phyloP scores from a whole-genome alignment of 768 basidiomycete genomes.

The Mycena crocata region DNA sequence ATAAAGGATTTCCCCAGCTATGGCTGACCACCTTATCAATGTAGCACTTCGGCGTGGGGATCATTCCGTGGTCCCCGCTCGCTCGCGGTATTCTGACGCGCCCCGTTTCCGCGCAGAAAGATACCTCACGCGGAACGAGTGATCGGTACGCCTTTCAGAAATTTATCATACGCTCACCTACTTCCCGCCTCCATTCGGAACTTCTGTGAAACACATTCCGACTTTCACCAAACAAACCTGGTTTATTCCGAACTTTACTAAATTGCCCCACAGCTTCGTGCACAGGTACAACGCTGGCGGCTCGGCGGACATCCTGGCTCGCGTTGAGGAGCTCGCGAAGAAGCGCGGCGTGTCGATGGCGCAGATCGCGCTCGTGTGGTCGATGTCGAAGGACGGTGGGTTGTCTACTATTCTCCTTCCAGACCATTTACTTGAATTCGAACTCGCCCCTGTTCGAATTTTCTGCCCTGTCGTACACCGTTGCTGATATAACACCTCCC shows the following conservation, averaged over 20 bases:
- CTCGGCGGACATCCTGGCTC: background rate
- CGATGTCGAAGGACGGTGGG: slow-evolving; percentile 53
- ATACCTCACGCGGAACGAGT: slow-evolving; percentile 50
- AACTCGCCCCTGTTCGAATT: too few species aligned
- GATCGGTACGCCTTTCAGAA: slow-evolving; percentile 44
- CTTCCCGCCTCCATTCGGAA: too few species aligned
- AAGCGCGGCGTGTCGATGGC: slow-evolving; percentile 65
- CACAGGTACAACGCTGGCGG: slow-evolving; percentile 18
- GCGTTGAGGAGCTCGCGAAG: slow-evolving; percentile 65
- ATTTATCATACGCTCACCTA: background rate
- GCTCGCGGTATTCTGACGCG: slow-evolving; percentile 64
- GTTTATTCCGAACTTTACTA: background rate
- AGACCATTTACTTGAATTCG: too few species aligned
- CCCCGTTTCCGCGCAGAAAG: slow-evolving; percentile 41
- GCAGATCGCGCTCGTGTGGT: slow-evolving; percentile 66
- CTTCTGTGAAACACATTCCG: too few species aligned
- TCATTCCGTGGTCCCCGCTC: slow-evolving; percentile 64
- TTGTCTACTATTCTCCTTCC: background rate
- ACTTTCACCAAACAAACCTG: too few species aligned
- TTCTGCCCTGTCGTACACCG: too few species aligned
- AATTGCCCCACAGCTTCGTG: slow-evolving; percentile 1
- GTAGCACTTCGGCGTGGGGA: slow-evolving; percentile 62
- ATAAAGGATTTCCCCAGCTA: too few species aligned
- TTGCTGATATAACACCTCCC: too few species aligned
- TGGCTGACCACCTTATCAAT: background rate